Conservation (phyloP, 2,329 filamentous ascomycete genomes). For the Monosporascus sp. region DNA sequence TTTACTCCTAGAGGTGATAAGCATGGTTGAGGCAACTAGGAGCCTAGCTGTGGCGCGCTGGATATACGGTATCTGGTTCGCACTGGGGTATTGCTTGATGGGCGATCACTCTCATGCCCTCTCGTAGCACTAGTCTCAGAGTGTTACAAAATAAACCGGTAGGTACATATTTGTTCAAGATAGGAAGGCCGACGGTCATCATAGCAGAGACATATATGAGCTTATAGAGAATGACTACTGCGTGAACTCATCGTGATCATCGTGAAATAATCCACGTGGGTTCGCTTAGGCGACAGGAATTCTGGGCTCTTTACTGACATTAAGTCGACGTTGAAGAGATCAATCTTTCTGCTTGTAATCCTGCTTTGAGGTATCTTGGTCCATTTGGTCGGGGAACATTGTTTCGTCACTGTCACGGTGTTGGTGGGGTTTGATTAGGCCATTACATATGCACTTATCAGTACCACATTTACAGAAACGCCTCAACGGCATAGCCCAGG, state of each 20-base stretch:
- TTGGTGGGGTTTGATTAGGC: no score
- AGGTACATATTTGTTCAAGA: neutral
- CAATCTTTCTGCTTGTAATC: no score
- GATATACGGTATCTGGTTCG: no score
- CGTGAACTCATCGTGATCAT: neutral
- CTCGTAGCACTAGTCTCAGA: neutral
- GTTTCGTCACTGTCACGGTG: no score
- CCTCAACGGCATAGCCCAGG: no score
- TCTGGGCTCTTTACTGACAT: neutral
- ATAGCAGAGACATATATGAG: neutral
- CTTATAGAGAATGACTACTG: neutral
- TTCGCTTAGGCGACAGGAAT: neutral
- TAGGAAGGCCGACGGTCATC: neutral
- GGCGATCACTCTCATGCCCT: neutral
- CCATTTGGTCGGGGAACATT: no score
- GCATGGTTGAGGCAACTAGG: no score
- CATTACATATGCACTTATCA: no score
- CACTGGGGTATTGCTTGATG: neutral
- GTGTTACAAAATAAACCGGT: neutral
- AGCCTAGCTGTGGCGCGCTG: no score
- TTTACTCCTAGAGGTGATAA: no score
- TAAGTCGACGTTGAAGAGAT: neutral
- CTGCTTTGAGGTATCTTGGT: no score
- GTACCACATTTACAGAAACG: no score
- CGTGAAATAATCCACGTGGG: neutral